These are phyloP conservation scores for Chytridiales sp. DNA, from an alignment of 371 early-diverging fungal species.

Conservation along the genomic window DNA sequence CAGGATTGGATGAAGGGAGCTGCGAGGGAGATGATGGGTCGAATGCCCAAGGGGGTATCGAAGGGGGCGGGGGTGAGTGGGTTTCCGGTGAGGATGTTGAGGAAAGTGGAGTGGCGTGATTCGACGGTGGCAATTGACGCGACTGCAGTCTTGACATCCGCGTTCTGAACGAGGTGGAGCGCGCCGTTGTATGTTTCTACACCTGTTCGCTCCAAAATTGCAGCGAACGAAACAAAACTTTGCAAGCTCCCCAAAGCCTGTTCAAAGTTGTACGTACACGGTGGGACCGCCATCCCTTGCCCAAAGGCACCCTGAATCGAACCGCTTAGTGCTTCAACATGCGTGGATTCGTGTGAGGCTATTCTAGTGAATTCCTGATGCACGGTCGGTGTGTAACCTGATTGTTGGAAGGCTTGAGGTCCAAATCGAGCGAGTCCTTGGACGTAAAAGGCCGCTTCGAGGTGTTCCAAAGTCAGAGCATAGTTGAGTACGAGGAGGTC, in stretches of 20 bases:
- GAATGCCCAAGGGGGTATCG: conserved; percentile 36
- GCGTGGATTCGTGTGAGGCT: conserved; percentile 39
- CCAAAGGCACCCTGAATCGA: conserved; percentile 32
- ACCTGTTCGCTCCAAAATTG: conserved; percentile 46
- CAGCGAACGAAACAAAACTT: conserved; percentile 40
- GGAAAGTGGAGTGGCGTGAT: conserved; percentile 37
- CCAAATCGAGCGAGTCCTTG: conserved; percentile 40
- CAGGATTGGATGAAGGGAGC: conserved; percentile 34
- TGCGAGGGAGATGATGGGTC: conserved; percentile 33
- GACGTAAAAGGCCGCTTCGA: conserved; percentile 29
- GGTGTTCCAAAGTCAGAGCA: conserved; percentile 31
- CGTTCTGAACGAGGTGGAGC: conserved; percentile 24
- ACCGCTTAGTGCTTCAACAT: conserved; percentile 34
- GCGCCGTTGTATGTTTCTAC: conserved; percentile 50
- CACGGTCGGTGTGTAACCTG: conserved; percentile 36
- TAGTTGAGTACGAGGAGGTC: conserved; percentile 34
- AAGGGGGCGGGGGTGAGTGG: conserved; percentile 30
- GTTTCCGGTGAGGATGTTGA: conserved; percentile 28
- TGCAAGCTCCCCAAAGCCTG: conserved; percentile 31
- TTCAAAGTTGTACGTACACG: conserved; percentile 46
- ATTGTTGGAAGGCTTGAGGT: conserved; percentile 27
- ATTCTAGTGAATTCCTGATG: conserved; percentile 35
- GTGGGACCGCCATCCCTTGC: conserved; percentile 33
- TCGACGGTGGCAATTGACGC: conserved; percentile 45
- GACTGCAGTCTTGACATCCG: conserved; percentile 36